Percentiles rank a stretch among this genome's conserved stretches.
phyloP scores from a whole-genome alignment of 1,139 yeast species.

The Debaryomyces robertsiae region DNA sequence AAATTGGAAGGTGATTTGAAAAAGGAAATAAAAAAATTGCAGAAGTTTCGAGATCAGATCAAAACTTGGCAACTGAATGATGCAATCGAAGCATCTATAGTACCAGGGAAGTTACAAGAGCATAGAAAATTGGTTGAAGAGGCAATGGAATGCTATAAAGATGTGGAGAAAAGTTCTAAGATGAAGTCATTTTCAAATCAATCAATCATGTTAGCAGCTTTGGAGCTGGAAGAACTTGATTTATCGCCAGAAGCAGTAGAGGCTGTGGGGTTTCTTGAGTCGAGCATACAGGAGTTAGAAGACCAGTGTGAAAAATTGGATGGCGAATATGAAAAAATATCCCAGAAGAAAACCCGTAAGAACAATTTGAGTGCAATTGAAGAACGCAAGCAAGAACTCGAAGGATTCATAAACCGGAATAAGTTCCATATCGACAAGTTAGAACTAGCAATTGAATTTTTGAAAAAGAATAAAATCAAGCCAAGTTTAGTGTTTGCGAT shows the following conservation, averaged over 20 bases:
- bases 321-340: slow-evolving; percentile 41
- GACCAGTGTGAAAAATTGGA: slow-evolving; percentile 41
- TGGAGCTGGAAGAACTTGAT: slow-evolving; percentile 32
- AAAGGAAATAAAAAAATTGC: slow-evolving; percentile 93
- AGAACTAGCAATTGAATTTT: slow-evolving; percentile 32
- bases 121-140: slow-evolving; percentile 48
- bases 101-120: slow-evolving; percentile 41
- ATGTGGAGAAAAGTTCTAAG: slow-evolving; percentile 48
- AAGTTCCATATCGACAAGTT: slow-evolving; percentile 45
- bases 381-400: slow-evolving; percentile 47
- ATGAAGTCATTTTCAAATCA: slow-evolving; percentile 52
- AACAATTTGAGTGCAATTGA: slow-evolving; percentile 41
- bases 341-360: slow-evolving; percentile 44
- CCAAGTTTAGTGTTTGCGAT: slow-evolving; percentile 39
- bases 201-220: slow-evolving; percentile 48
- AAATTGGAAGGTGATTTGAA: slow-evolving; percentile 90
- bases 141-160: slow-evolving; percentile 53
- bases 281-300: slow-evolving; percentile 32
- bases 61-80: slow-evolving; percentile 78
- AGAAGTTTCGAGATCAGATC: slow-evolving; percentile 91
- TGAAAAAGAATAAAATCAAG: slow-evolving; percentile 35
- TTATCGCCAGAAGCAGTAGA: slow-evolving; percentile 41
- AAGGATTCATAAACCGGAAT: slow-evolving; percentile 34
- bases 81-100: slow-evolving; percentile 45
- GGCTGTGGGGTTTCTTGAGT: slow-evolving; percentile 35